phyloP scores from a whole-genome alignment of 257 asterid species.

The Solanum bukasovii region DNA sequence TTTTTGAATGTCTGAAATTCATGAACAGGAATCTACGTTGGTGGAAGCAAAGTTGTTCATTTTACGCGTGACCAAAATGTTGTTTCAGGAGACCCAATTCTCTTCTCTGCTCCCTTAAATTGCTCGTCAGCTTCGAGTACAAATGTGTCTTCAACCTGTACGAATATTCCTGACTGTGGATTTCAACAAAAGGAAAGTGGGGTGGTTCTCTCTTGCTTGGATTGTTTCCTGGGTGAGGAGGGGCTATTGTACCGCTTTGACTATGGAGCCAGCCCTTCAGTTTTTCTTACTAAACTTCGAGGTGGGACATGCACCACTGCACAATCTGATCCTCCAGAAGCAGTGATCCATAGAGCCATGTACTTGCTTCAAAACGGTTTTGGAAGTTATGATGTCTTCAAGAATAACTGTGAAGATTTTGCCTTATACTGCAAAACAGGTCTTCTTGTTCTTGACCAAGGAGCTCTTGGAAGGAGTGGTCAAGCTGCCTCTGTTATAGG shows the following conservation, averaged over 20 bases:
- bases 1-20: background rate
- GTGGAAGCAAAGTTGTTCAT: slow-evolving; percentile 27
- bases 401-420: slow-evolving; percentile 33
- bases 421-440: slow-evolving; percentile 38
- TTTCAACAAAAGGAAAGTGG: slow-evolving; percentile 11
- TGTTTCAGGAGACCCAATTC: background rate
- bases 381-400: slow-evolving; percentile 17
- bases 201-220: slow-evolving; percentile 28
- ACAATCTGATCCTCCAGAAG: slow-evolving; percentile 12
- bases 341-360: slow-evolving; percentile 20
- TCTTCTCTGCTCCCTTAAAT: background rate
- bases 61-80: slow-evolving; percentile 7
- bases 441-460: slow-evolving; percentile 5
- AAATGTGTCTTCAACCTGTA: slow-evolving; percentile 2
- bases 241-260: slow-evolving; percentile 20
- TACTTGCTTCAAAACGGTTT: slow-evolving; percentile 23
- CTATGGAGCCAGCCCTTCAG: slow-evolving; percentile 6
- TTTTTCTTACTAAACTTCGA: slow-evolving; percentile 18
- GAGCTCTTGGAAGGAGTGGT: slow-evolving; percentile 24
- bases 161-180: slow-evolving; percentile 20
- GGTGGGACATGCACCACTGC: slow-evolving; percentile 37
- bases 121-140: background rate
- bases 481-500: slow-evolving; percentile 14
- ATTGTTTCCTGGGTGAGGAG: slow-evolving; percentile 24
- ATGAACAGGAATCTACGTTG: slow-evolving; percentile 22